Evolutionary conservation across 306 rosid species (phyloP), one percentile per base, ranked within the genome.

Genomic region (Begonia masoniana): DNA sequence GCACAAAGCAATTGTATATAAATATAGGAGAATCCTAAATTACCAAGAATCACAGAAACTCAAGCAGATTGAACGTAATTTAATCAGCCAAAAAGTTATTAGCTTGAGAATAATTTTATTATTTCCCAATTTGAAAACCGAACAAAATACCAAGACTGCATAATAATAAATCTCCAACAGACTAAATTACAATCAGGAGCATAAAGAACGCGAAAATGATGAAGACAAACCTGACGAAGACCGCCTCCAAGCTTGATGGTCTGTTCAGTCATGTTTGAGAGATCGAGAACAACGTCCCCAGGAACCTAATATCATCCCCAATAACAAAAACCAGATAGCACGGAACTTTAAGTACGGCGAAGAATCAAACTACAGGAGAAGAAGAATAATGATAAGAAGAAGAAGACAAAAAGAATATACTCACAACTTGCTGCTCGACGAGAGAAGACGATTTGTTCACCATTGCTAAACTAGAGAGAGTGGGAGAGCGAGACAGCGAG

Each of bases 161-260:
- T 31, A 6, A 7, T 6, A 31, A 7, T 7, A 31, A 31, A 31
- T 31, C 39, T 31, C 9, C 39, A 31, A 31, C 39, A 5, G 39
- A 31, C 39, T 31, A 31, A 31, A 31, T 31, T 31, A 31, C 39
- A 31, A 31, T 31, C 7, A 31, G 39, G 39, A 31, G 39, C 39
- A 31, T 31, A 31, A 6, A 31, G 9, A 31, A 31, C 1, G 39
- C 39, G 39, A 31, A 31, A 31, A 31, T 9, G 1, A 31, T 5
- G 39, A 31, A 31, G 39, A 31, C 58, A 19, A 52, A 77, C 97
- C 93, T 83, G 99, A 35, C 72, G 80, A 39, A 91, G 82, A 57
- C 99, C 96, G 0, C 94, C 78, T 46, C 94, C 99, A 36, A 91
- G 96, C 81, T 82, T 89, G 59, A 89, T 78, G 14, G 95, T 89